Percentiles rank a stretch among this genome's conserved stretches.
Conservation (phyloP, 1,139 yeast genomes). For the Hansenula sp. region DNA sequence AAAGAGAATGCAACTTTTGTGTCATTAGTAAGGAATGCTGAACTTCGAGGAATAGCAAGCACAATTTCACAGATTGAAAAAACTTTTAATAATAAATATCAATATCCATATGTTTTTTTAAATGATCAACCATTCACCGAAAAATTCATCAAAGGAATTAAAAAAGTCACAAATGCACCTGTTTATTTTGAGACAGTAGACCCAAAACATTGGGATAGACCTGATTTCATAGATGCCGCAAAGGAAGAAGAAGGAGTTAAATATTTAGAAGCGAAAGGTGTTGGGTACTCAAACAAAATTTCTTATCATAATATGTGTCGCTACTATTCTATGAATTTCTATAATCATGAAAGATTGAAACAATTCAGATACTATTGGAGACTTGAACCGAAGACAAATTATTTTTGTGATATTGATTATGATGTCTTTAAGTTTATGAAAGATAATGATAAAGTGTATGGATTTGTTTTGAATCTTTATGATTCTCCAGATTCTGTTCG, state of each 20-base stretch:
- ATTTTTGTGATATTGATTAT: constrained; percentile 63
- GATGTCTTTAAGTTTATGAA: constrained; percentile 76
- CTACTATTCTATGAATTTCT: constrained; percentile 63
- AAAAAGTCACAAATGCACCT: constrained; percentile 41
- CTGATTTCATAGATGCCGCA: constrained; percentile 45
- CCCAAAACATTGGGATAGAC: constrained; percentile 58
- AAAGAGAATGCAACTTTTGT: constrained; percentile 61
- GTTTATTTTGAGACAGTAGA: constrained; percentile 57
- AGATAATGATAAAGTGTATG: constrained; percentile 59
- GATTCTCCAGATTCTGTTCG: constrained; percentile 62
- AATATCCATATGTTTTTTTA: constrained; percentile 76
- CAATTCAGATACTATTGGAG: constrained; percentile 70
- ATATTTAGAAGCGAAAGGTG: constrained; percentile 34
- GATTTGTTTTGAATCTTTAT: constrained; percentile 63
- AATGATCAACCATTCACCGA: constrained; percentile 67
- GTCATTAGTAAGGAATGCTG: constrained; percentile 66
- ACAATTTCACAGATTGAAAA: constrained; percentile 59
- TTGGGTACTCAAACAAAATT: constrained; percentile 58
- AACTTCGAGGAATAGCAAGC: constrained; percentile 40
- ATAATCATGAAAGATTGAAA: constrained; percentile 54
- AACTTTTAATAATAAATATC: constrained; percentile 62
- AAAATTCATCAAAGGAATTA: constrained; percentile 38
- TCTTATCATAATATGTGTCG: constrained; percentile 82
- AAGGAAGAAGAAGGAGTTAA: constrained; percentile 37
- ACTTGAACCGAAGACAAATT: constrained; percentile 70